phyloP scores from a whole-genome alignment of 176 grass and related monocot genomes.

The Chrysopogon serrulatus region DNA sequence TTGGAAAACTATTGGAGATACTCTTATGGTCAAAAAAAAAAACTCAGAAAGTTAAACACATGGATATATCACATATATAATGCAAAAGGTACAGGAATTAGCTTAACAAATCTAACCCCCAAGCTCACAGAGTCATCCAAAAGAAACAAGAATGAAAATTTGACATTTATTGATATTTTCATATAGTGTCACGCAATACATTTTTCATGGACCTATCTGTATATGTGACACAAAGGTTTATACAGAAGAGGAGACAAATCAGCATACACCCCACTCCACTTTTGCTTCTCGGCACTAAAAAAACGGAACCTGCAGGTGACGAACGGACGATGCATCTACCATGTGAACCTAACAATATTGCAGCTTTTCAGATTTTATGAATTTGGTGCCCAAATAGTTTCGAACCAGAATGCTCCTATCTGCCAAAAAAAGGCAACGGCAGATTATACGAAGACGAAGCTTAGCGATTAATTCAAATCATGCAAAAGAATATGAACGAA shows the following conservation, averaged over 20 bases:
- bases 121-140: not conserved
- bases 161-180: not conserved
- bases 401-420: conserved; percentile 85
- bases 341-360: conserved; percentile 37
- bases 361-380: conserved; percentile 68
- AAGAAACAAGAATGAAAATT: not conserved
- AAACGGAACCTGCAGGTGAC: not conserved
- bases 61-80: not conserved
- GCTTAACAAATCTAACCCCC: not conserved
- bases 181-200: conserved; percentile 25
- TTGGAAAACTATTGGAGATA: too few species aligned
- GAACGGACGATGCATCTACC: not conserved
- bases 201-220: not conserved
- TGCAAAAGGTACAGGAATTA: not conserved
- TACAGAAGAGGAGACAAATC: not conserved
- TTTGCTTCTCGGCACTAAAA: not conserved
- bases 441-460: not conserved
- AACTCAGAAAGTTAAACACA: not conserved
- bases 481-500: not conserved
- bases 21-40: too few species aligned
- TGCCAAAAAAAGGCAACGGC: not conserved
- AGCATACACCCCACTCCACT: not conserved
- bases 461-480: not conserved
- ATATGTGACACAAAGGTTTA: conserved; percentile 12
- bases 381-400: conserved; percentile 83